Conservation (phyloP, 1,284 basidiomycete genomes). For the Malassezia slooffiae region DNA sequence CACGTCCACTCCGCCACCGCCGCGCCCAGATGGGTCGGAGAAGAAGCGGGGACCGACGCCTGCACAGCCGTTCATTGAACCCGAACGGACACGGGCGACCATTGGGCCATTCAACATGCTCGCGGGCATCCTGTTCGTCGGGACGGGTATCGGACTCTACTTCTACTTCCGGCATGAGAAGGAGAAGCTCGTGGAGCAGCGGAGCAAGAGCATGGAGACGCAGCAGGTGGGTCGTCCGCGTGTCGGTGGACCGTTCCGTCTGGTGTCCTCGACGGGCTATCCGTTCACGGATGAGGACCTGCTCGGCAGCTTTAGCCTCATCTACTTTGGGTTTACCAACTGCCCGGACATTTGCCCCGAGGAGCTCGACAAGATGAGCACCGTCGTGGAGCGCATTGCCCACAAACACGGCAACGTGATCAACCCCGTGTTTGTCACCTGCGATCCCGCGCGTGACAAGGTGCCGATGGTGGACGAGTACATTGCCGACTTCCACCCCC, state of each 20-base stretch:
- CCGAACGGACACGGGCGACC: too few species aligned
- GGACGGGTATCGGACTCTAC: slow-evolving; percentile 69
- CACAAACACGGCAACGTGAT: slow-evolving; percentile 45
- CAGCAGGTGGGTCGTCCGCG: slow-evolving; percentile 55
- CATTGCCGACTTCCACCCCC: slow-evolving; percentile 63
- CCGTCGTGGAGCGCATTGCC: slow-evolving; percentile 67
- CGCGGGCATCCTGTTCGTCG: slow-evolving; percentile 69
- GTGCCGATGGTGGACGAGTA: slow-evolving; percentile 54
- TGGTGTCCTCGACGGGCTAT: slow-evolving; percentile 31
- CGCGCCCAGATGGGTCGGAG: too few species aligned
- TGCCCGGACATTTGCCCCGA: slow-evolving; percentile 95
- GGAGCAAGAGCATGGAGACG: slow-evolving; percentile 17
- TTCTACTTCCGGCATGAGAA: slow-evolving; percentile 86
- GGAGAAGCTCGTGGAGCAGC: slow-evolving; percentile 28
- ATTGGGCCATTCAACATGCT: slow-evolving; percentile 65
- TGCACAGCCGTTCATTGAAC: too few species aligned
- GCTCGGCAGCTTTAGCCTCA: slow-evolving; percentile 63
- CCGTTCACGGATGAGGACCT: slow-evolving; percentile 72
- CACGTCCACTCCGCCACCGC: too few species aligned
- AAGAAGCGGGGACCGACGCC: too few species aligned
- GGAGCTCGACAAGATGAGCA: slow-evolving; percentile 89
- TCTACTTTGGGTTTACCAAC: slow-evolving; percentile 64
- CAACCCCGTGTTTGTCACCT: slow-evolving; percentile 78
- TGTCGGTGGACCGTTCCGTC: slow-evolving; percentile 75
- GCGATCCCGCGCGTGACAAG: slow-evolving; percentile 86